Evolutionary conservation across 192 early-diverging fungal genomes (phyloP).

Genomic region (Backusella liffmaniae): DNA sequence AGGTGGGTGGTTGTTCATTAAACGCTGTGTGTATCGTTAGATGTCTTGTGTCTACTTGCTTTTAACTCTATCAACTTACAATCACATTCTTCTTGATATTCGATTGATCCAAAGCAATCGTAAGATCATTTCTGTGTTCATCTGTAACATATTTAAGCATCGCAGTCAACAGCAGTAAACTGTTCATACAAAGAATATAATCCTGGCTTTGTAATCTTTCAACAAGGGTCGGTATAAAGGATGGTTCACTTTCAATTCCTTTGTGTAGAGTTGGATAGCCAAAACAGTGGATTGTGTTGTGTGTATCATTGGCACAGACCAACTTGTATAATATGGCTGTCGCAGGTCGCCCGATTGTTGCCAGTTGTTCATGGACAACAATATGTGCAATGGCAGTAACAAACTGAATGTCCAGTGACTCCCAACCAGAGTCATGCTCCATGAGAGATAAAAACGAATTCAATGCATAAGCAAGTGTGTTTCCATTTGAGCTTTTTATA

Average conservation of each 20-base stretch:
- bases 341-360: conserved; percentile 70
- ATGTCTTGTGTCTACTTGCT: background rate
- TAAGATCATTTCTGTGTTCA: conserved; percentile 43
- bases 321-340: conserved; percentile 70
- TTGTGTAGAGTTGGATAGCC: conserved; percentile 34
- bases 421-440: conserved; percentile 69
- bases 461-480: conserved; percentile 70
- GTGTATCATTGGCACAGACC: conserved; percentile 38
- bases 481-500: conserved; percentile 57
- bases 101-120: conserved; percentile 49
- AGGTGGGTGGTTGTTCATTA: conserved; percentile 52
- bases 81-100: conserved; percentile 48
- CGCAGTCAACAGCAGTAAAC: conserved; percentile 60
- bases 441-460: conserved; percentile 60
- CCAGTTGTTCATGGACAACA: conserved; percentile 62
- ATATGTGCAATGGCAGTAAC: conserved; percentile 54
- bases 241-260: conserved; percentile 45
- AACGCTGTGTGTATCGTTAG: conserved; percentile 25
- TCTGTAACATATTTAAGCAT: conserved; percentile 63
- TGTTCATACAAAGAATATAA: conserved; percentile 62
- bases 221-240: conserved; percentile 51
- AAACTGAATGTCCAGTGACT: conserved; percentile 45
- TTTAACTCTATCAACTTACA: conserved; percentile 26
- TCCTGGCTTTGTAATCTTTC: conserved; percentile 59
- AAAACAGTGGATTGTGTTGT: background rate